Evolutionary conservation across 2,329 filamentous ascomycete species (phyloP), one percentile per base, ranked within the genome.

Genomic region (Talaromyces sp.): DNA sequence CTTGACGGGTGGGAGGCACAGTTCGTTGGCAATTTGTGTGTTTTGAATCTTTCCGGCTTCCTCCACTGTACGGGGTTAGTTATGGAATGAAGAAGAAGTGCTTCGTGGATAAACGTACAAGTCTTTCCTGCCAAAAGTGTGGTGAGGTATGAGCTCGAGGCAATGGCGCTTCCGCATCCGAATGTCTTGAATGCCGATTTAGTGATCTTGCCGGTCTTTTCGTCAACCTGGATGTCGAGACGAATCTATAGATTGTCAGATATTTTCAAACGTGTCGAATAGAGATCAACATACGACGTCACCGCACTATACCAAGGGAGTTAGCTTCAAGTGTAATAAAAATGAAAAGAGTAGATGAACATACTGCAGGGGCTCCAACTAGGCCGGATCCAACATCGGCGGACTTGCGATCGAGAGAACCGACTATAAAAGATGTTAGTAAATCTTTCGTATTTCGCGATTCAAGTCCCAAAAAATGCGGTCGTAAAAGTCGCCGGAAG

Each of bases 181-280:
- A 97, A 97, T 0, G 93, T 97, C 87, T 97, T 97, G 86, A 97
- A 97, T 80, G 96, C 95, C 75, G 96, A 93, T 70, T 97, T 93
- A 70, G 88, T 88, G 74, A 97, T 97, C 69, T 88, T 93, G 76
- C 95, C 91, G 71, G 87, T 91, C 69, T 89, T 84, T 66, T 91
- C 90, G 78, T 97, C 92, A 70, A 97, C 93, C 62, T 91, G 88
- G 78, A 96, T 96, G 81, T 96, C 91, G 36, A 96, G 84, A 78
- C 95, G 95, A 90, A 96, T 96, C 60, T 62, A 33, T 17, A 19
- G 9, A 8, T 2, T 36, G 15, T 57, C 42, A 42, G 19, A 47
- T 25, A 4, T 22, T 25, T 19, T 47, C 19, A 6, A 47, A 22
- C 22, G 19, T 13, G 8, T 47, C n/a, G 9, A 47, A 4, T 25